Conservation (phyloP, 2,329 filamentous ascomycete species). For the Colletotrichum somersetense region DNA sequence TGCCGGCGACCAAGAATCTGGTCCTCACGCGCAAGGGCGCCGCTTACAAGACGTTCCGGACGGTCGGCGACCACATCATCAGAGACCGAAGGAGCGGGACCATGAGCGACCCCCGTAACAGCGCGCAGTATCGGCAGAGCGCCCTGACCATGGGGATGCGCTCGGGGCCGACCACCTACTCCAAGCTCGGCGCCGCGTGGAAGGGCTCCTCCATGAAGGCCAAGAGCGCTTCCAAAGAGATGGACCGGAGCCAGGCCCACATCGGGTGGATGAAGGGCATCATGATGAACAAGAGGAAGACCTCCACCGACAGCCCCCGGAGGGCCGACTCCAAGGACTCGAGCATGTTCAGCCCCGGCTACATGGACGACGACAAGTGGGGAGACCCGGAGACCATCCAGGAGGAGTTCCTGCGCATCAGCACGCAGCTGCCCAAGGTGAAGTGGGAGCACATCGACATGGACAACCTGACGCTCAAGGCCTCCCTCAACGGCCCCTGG, state of each 20-base stretch:
- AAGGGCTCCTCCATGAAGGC: slow-evolving; percentile 71
- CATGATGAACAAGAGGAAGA: slow-evolving; percentile 70
- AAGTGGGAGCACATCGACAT: slow-evolving; percentile 75
- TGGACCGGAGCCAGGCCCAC: slow-evolving; percentile 66
- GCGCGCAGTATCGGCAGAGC: slow-evolving; percentile 58
- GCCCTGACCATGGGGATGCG: slow-evolving; percentile 60
- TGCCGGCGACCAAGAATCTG: slow-evolving; percentile 72
- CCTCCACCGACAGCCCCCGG: slow-evolving; percentile 58
- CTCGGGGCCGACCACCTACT: slow-evolving; percentile 55
- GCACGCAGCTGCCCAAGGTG: slow-evolving; percentile 72
- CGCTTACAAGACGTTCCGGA: slow-evolving; percentile 85
- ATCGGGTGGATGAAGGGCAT: slow-evolving; percentile 79
- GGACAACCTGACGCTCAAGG: slow-evolving; percentile 69
- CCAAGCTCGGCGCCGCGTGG: slow-evolving; percentile 60
- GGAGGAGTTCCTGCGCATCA: slow-evolving; percentile 74
- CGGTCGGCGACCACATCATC: slow-evolving; percentile 71
- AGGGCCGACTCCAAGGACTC: slow-evolving; percentile 67
- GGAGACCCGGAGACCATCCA: slow-evolving; percentile 72
- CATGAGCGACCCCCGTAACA: slow-evolving; percentile 70
- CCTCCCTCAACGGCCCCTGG: slow-evolving; percentile 76
- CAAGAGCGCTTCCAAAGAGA: slow-evolving; percentile 57
- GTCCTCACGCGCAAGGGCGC: slow-evolving; percentile 87
- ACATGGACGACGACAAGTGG: slow-evolving; percentile 69
- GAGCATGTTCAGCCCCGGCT: slow-evolving; percentile 63
- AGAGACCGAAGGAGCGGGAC: slow-evolving; percentile 71